Conservation (phyloP, 2,329 filamentous ascomycete genomes). For the Monosporascus cannonballus region DNA sequence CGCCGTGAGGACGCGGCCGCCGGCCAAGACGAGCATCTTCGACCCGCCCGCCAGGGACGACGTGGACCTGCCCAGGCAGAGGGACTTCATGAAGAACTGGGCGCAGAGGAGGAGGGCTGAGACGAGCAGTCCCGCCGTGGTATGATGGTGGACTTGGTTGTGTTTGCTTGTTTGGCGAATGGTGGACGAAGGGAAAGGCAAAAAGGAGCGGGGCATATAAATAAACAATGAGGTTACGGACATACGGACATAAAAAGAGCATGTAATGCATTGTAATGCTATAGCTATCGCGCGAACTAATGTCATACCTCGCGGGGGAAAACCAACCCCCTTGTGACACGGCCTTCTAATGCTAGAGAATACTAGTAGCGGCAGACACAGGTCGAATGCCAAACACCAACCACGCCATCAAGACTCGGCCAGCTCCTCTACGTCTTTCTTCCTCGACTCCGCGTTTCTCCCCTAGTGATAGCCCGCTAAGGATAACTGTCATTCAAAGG, state of each 20-base stretch:
- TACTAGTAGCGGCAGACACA: background rate
- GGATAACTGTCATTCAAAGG: too few relatives aligned
- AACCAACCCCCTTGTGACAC: background rate
- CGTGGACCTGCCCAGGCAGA: slow-evolving; percentile 35
- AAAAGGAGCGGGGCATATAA: too few relatives aligned
- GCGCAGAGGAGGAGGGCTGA: slow-evolving; percentile 1
- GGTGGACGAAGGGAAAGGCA: too few relatives aligned
- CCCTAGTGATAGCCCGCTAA: too few relatives aligned
- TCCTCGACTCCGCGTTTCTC: background rate
- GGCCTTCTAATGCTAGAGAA: background rate
- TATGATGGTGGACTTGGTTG: background rate
- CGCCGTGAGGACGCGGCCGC: slow-evolving; percentile 60
- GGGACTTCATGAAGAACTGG: slow-evolving; percentile 44
- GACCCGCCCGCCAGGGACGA: slow-evolving; percentile 34
- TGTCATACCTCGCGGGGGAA: background rate
- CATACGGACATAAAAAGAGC: too few relatives aligned
- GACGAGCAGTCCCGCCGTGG: background rate
- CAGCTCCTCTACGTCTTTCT: background rate
- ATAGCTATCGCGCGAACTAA: too few relatives aligned
- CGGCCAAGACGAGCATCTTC: slow-evolving; percentile 47
- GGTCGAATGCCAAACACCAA: background rate
- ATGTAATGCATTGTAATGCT: too few relatives aligned
- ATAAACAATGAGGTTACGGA: too few relatives aligned
- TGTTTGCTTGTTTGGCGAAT: too few relatives aligned
- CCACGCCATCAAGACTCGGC: background rate